These are phyloP conservation scores for Stellera chamaejasme DNA, from an alignment of 345 rosid species.

Conservation along the genomic window DNA sequence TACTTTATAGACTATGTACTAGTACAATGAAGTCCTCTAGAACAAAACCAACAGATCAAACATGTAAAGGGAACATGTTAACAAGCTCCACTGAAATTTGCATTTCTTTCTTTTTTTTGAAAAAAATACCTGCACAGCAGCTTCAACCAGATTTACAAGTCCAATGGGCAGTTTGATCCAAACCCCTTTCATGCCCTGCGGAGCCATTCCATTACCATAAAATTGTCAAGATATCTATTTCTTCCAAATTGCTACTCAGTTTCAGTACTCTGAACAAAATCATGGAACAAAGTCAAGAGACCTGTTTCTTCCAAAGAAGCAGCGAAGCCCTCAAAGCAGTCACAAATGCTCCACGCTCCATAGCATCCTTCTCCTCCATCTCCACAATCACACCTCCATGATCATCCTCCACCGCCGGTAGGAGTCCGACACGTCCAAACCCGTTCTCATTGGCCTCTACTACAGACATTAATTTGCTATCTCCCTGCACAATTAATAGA, in stretches of 20 bases:
- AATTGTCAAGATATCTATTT: background rate
- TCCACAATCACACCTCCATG: conserved; percentile 56
- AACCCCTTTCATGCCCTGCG: conserved; percentile 68
- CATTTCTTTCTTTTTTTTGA: no score
- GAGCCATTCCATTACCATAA: background rate
- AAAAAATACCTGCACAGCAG: conserved; percentile 52
- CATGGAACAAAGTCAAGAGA: background rate
- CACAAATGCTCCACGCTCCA: conserved; percentile 35
- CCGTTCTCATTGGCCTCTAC: conserved; percentile 20
- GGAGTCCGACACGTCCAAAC: conserved; percentile 22
- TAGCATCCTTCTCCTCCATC: conserved; percentile 40
- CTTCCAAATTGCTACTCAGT: background rate
- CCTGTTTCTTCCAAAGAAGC: conserved; percentile 48
- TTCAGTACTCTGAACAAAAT: no score
- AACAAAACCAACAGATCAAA: background rate
- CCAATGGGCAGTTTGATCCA: conserved; percentile 72
- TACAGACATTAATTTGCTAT: no score
- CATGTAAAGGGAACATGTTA: background rate
- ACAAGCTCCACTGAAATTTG: background rate
- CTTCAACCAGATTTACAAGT: conserved; percentile 57
- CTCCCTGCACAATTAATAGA: background rate
- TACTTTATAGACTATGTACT: background rate
- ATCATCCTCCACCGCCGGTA: conserved; percentile 36
- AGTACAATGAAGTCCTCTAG: background rate
- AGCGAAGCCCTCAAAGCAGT: conserved; percentile 33